phyloP scores from a whole-genome alignment of 169 alveolate species.

The Theileria sp. region DNA sequence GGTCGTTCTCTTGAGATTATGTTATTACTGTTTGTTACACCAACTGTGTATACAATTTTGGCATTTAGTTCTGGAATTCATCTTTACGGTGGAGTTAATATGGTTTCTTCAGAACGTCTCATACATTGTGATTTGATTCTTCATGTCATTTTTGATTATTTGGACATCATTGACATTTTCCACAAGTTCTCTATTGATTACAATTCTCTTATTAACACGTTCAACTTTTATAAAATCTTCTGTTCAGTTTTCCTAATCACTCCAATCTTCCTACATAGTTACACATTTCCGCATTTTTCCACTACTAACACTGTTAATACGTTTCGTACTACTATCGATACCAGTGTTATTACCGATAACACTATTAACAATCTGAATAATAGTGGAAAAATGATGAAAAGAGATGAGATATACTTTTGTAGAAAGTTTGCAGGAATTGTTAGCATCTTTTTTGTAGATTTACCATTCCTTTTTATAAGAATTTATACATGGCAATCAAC shows the following conservation, averaged over 20 bases:
- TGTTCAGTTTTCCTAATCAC: constrained; percentile 57
- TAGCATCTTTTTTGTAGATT: constrained; percentile 63
- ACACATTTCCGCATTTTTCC: constrained; percentile 59
- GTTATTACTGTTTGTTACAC: constrained; percentile 51
- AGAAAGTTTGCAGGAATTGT: constrained; percentile 67
- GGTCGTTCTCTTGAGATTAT: constrained; percentile 60
- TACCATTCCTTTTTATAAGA: constrained; percentile 55
- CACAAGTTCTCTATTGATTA: constrained; percentile 43
- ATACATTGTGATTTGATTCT: constrained; percentile 73
- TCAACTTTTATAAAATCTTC: constrained; percentile 31
- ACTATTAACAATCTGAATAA: background rate
- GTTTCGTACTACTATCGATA: too few relatives aligned
- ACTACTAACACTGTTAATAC: constrained; percentile 23
- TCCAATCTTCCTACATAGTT: constrained; percentile 55
- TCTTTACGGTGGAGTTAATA: constrained; percentile 58
- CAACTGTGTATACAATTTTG: constrained; percentile 59
- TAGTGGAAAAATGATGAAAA: background rate
- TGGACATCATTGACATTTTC: constrained; percentile 71
- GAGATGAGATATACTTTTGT: constrained; percentile 52
- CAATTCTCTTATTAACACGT: constrained; percentile 10
- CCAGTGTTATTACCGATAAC: too few relatives aligned
- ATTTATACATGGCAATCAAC: constrained; percentile 42
- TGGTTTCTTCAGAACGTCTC: constrained; percentile 70
- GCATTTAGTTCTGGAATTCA: constrained; percentile 66
- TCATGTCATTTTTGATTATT: constrained; percentile 69